phyloP scores from a whole-genome alignment of 352 stramenopile genomes.

The Pythium plurisporium region DNA sequence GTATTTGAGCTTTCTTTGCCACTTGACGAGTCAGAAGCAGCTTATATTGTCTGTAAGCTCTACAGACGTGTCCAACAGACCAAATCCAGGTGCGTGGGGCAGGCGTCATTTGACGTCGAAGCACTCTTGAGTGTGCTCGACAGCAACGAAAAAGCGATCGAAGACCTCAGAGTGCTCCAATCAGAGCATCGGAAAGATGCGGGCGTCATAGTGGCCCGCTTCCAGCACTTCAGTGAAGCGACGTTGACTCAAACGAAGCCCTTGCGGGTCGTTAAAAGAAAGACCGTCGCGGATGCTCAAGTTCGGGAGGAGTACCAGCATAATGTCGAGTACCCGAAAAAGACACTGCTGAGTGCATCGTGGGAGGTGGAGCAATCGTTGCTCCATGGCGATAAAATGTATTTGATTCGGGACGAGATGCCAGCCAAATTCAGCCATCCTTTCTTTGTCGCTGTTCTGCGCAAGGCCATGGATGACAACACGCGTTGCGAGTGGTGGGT shows the following conservation, averaged over 20 bases:
- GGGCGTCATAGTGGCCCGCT: background rate
- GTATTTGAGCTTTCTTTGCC: too few relatives aligned
- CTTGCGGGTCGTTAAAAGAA: too few relatives aligned
- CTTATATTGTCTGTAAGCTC: background rate
- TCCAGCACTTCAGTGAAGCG: too few relatives aligned
- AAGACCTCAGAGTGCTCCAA: background rate
- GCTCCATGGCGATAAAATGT: background rate
- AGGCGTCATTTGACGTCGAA: background rate
- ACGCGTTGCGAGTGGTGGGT: background rate
- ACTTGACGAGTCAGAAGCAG: too few relatives aligned
- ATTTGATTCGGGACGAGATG: background rate
- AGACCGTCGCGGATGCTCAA: too few relatives aligned
- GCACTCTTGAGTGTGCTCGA: background rate
- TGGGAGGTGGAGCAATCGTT: background rate
- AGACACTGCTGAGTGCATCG: background rate
- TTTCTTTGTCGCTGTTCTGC: background rate
- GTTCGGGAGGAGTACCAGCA: too few relatives aligned
- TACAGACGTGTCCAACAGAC: background rate
- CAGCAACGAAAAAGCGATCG: background rate
- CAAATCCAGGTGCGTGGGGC: background rate
- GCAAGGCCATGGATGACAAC: background rate
- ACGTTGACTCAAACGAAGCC: too few relatives aligned
- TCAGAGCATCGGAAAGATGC: background rate
- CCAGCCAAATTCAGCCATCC: background rate
- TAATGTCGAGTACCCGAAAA: too few relatives aligned